phyloP scores from a whole-genome alignment of 1,139 yeast genomes.

The Diutina neorugosa region DNA sequence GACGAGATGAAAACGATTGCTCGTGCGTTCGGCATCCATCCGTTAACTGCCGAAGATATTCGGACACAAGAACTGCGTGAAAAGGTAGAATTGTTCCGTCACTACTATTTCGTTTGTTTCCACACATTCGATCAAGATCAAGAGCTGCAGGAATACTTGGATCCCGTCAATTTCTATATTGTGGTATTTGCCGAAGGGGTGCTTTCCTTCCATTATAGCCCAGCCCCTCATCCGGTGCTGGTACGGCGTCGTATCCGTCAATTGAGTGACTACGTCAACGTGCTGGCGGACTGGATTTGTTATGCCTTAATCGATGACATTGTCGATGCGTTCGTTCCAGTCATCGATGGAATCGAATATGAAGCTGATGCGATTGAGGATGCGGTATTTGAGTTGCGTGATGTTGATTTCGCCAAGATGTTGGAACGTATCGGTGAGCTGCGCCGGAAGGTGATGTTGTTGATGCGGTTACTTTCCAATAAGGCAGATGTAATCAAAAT shows the following conservation, averaged over 20 bases:
- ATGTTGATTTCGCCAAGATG: conserved; percentile 35
- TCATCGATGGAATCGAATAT: conserved; percentile 66
- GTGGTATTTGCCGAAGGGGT: conserved; percentile 83
- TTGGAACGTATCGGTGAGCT: conserved; percentile 78
- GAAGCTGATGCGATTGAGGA: conserved; percentile 15
- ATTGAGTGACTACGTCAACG: conserved; percentile 75
- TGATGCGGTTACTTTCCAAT: conserved; percentile 81
- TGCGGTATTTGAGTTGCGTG: neutral
- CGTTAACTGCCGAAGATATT: conserved; percentile 76
- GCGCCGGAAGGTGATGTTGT: conserved; percentile 81
- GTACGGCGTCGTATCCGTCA: conserved; percentile 90
- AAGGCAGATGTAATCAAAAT: conserved; percentile 95
- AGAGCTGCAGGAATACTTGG: conserved; percentile 71
- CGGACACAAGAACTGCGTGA: conserved; percentile 79
- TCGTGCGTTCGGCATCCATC: conserved; percentile 73
- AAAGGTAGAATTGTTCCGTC: conserved; percentile 65
- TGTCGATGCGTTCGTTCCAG: conserved; percentile 89
- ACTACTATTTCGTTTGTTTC: conserved; percentile 72
- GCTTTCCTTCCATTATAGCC: conserved; percentile 75
- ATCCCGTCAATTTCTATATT: conserved; percentile 78
- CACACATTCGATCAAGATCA: conserved; percentile 69
- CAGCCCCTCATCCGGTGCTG: conserved; percentile 71
- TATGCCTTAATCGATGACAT: conserved; percentile 90
- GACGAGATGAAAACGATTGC: conserved; percentile 54
- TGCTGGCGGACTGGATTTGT: conserved; percentile 87